Evolutionary conservation across 305 asterid species (phyloP), one percentile per base, ranked within the genome.

Genomic region (Fraxinus ornus): DNA sequence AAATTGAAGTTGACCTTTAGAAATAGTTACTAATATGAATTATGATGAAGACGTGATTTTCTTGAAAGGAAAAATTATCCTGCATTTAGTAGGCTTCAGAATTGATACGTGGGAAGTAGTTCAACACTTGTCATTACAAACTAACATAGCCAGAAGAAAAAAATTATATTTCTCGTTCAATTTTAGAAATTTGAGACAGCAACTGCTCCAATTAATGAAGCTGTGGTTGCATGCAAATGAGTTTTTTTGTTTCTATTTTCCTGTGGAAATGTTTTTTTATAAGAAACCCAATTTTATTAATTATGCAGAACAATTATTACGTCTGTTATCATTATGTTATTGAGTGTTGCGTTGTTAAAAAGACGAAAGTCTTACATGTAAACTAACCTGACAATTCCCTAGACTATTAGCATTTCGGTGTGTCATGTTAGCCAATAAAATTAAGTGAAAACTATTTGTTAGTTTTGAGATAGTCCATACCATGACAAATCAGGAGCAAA

Each of bases 401-500:
- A 62, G 73, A 64, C 73, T 64, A 26, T 22, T 10, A 7, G 17
- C 73, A 64, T 64, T 64, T 22, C 13, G 5, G 35, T 22, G 35
- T 64, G 33, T 26, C 73, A 0, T 64, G 73, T 39, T 80, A 70
- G 80, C 55, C 37, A 68, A 74, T 3, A 24, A 66, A 66, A 66
- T 66, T 26, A 66, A 9, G 36, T 24, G 12, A 66, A 66, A 66
- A 66, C 36, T 4, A 26, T 64, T 7, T 24, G 35, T 26, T 66
- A 26, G 36, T 66, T 26, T 66, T 66, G 15, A 15, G 37, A 30
- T 70, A 52, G 9, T 68, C 73, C 94, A 82, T 95, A 97, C 99
- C 99, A 97, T 71, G 99, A 93, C 87, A 97, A 88, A 91, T 97
- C 99, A 37, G 99, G 99, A 75, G 99, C 98, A 88, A 97, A 97